Evolutionary conservation across 139 green algal genomes (phyloP), one percentile per base, ranked within the genome.

Genomic region (Pleodorina starrii): DNA sequence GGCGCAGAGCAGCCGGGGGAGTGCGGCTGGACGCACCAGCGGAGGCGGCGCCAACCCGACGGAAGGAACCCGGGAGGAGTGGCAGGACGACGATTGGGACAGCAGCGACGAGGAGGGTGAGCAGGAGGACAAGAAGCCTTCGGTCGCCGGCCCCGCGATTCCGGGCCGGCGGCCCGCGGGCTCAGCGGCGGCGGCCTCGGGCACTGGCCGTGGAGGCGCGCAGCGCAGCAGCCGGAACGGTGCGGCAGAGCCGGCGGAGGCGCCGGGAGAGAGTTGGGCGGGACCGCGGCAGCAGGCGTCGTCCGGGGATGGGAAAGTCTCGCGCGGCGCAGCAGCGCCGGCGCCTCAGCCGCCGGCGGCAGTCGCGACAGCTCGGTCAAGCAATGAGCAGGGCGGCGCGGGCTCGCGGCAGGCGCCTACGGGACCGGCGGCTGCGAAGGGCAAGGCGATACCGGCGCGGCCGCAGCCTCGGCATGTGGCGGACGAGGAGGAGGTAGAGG

Each of bases 31-130:
- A 29, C 29, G 27, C 21, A 80, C 40, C 35, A 76, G 19, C 78
- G 3, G 35, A 36, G 0, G 50, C 3, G 5, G 79, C 57, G 1
- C 66, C 35, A 25, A n/a, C n/a, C 29, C 81, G 0, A 81, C 69
- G 12, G 54, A 80, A 25, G 48, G 68, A 32, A 19, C 19, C 1
- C 25, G 3, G 27, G 84, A 89, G 50, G 84, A 89, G 38, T 83
- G 63, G 63, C n/a, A 83, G 68, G 84, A 82, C 14, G 84, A 89
- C 40, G 84, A 89, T 42, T 88, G 82, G 82, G 82, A 88, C 46
- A 88, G 82, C 82, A 88, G 82, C n/a, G 82, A 88, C 35, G 82
- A 69, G 14, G 79, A 86, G 54, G 57, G 14, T 10, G n/a, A 42
- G n/a, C 27, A 59, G n/a, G 69, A 16, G 5, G 32, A 42, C 27